Conservation (phyloP, 1,284 basidiomycete genomes). For the Leccinum pseudoinsigne region DNA sequence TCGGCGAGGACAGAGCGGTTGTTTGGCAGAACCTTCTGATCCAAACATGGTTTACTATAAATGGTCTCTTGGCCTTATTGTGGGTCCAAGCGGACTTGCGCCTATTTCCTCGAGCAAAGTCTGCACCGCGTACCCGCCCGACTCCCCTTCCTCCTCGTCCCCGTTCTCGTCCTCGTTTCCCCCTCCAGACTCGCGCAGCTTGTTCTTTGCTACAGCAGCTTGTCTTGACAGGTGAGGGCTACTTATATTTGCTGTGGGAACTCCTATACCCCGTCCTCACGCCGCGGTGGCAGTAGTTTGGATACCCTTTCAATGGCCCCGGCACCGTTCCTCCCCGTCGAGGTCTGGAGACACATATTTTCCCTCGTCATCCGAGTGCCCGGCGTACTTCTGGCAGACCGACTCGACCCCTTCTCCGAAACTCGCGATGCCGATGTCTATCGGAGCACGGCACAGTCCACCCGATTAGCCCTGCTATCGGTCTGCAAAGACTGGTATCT, state of each 20-base stretch:
- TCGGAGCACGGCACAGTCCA: conserved; percentile 15
- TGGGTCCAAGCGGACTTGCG: conserved; percentile 22
- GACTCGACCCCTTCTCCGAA: conserved; percentile 33
- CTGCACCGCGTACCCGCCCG: neutral
- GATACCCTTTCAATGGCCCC: conserved; percentile 15
- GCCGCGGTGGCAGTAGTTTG: conserved; percentile 3
- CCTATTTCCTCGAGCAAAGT: neutral
- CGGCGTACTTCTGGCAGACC: conserved; percentile 23
- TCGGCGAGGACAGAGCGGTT: conserved; percentile 9
- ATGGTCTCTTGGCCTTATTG: conserved; percentile 20
- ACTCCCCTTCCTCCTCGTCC: neutral
- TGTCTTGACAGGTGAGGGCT: conserved; percentile 11
- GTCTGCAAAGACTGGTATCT: conserved; percentile 38
- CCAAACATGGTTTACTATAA: conserved; percentile 32
- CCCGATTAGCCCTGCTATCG: conserved; percentile 20
- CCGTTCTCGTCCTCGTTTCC: neutral
- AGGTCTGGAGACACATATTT: conserved; percentile 35
- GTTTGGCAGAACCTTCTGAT: conserved; percentile 31
- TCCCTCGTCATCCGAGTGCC: conserved; percentile 26
- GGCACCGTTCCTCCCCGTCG: conserved; percentile 28
- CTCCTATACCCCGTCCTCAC: conserved; percentile 11
- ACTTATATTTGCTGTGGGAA: neutral
- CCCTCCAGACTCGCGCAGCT: neutral
- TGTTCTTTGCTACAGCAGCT: neutral
- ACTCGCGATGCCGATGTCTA: conserved; percentile 18